phyloP scores from a whole-genome alignment of 2,329 filamentous ascomycete genomes.

The Fusarium decemcellulare region DNA sequence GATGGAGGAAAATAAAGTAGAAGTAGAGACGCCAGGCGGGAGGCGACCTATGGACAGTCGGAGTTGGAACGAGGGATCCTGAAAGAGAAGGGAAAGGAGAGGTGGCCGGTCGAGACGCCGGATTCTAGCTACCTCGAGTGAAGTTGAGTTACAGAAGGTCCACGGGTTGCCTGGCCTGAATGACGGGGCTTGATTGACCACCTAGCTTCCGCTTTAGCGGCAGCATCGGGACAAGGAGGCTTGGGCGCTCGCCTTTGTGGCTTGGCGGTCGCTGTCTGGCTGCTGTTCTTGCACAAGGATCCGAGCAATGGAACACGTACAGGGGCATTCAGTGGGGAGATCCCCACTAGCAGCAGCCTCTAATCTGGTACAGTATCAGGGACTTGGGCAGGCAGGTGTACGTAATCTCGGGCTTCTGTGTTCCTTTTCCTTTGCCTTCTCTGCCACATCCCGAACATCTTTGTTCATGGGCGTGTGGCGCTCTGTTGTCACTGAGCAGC shows the following conservation, averaged over 20 bases:
- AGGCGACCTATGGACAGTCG: constrained; percentile 19
- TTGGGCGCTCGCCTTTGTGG: constrained; percentile 24
- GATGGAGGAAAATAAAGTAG: constrained; percentile 15
- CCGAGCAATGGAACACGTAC: constrained; percentile 12
- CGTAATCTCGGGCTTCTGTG: not conserved
- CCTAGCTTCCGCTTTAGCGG: constrained; percentile 10
- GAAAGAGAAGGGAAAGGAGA: constrained; percentile 25
- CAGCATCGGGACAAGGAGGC: not conserved
- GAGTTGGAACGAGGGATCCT: constrained; percentile 34
- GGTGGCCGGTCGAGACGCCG: constrained; percentile 39
- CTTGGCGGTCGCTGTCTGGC: constrained; percentile 25
- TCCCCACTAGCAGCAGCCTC: constrained; percentile 24
- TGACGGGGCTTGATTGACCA: constrained; percentile 6
- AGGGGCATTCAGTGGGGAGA: constrained; percentile 1
- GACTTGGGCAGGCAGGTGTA: not conserved
- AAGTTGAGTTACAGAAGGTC: not conserved
- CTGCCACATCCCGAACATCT: not conserved
- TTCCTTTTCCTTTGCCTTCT: not conserved
- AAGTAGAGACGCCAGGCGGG: constrained; percentile 9
- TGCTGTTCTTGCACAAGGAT: constrained; percentile 10
- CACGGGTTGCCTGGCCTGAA: not conserved
- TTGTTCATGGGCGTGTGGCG: not conserved
- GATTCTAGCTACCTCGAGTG: constrained; percentile 9
- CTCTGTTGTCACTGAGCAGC: constrained; percentile 10
- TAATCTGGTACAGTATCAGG: constrained; percentile 13